A percentile compares a stretch with the other conserved stretches of the same genome.
These are phyloP conservation scores for Besnoitia besnoiti DNA, from an alignment of 169 alveolate genomes.

Conservation along the genomic window DNA sequence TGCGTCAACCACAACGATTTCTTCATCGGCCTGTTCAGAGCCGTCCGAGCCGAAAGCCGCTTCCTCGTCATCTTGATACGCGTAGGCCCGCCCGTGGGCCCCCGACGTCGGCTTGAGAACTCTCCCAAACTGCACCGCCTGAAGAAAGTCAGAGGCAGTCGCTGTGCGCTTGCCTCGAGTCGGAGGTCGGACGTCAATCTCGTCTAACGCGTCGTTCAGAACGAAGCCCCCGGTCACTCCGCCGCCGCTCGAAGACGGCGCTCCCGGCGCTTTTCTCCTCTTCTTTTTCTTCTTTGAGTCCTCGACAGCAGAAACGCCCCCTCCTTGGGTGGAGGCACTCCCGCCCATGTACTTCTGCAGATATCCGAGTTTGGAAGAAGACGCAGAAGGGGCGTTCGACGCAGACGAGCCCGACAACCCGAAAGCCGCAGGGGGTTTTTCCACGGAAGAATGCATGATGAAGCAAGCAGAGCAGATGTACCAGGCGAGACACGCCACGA, in stretches of 20 bases:
- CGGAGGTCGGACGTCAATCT: not conserved
- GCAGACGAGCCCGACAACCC: not conserved
- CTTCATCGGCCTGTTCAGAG: not conserved
- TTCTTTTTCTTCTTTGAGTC: not conserved
- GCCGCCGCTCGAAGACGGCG: not conserved
- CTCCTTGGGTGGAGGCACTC: not conserved
- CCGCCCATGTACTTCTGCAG: not conserved
- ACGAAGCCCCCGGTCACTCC: not conserved
- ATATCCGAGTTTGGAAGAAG: not conserved
- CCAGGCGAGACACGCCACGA: no score
- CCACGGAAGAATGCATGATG: not conserved
- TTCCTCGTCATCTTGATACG: not conserved
- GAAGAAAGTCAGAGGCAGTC: not conserved
- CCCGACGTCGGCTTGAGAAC: not conserved
- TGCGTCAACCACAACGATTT: constrained; percentile 6
- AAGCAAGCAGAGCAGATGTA: no score
- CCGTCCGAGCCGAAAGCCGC: not conserved
- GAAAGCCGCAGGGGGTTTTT: not conserved
- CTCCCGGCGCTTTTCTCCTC: not conserved
- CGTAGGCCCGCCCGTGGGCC: not conserved
- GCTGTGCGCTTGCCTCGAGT: not conserved
- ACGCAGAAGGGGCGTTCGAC: no score
- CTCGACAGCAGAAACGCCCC: not conserved
- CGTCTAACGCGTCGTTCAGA: not conserved
- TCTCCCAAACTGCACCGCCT: constrained; percentile 3